Conservation (phyloP, 768 basidiomycete genomes). For the Ramaria sp. region DNA sequence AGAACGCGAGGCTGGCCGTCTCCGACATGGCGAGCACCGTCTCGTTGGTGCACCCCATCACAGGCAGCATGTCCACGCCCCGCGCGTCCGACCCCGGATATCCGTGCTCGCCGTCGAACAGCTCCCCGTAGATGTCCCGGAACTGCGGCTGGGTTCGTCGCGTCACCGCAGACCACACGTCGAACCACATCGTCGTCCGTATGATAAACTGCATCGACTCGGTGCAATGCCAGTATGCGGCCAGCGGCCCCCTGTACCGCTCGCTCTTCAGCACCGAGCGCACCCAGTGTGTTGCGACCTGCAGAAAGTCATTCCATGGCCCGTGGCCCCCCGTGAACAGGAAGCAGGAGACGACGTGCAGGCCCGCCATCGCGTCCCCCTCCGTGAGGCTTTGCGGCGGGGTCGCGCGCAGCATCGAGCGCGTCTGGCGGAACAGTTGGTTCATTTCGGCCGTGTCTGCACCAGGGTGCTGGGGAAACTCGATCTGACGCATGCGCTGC, state of each 20-base stretch:
- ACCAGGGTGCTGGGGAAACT: neutral
- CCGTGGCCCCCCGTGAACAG: conserved; percentile 72
- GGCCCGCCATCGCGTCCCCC: conserved; percentile 69
- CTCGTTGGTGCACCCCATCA: conserved; percentile 79
- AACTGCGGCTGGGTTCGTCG: conserved; percentile 49
- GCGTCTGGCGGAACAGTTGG: conserved; percentile 1
- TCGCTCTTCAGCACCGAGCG: conserved; percentile 31
- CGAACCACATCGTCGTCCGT: conserved; percentile 82
- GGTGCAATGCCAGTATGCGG: conserved; percentile 33
- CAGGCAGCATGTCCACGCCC: conserved; percentile 60
- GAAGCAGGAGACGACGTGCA: conserved; percentile 66
- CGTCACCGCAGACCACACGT: conserved; percentile 72
- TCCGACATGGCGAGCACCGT: conserved; percentile 74
- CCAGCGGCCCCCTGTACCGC: conserved; percentile 28
- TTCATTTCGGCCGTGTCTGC: conserved; percentile 5
- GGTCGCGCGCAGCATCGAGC: conserved; percentile 1
- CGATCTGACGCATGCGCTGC: conserved; percentile 17
- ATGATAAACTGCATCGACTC: conserved; percentile 60
- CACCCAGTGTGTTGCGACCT: conserved; percentile 49
- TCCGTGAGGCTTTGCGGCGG: conserved; percentile 22
- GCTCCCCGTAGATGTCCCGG: conserved; percentile 38
- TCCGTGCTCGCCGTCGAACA: conserved; percentile 39
- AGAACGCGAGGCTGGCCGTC: conserved; percentile 50
- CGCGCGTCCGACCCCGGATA: conserved; percentile 16
- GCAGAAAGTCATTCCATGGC: conserved; percentile 56